Evolutionary conservation across 331 rosid genomes (phyloP).

Genomic region (Malus hybrid): DNA sequence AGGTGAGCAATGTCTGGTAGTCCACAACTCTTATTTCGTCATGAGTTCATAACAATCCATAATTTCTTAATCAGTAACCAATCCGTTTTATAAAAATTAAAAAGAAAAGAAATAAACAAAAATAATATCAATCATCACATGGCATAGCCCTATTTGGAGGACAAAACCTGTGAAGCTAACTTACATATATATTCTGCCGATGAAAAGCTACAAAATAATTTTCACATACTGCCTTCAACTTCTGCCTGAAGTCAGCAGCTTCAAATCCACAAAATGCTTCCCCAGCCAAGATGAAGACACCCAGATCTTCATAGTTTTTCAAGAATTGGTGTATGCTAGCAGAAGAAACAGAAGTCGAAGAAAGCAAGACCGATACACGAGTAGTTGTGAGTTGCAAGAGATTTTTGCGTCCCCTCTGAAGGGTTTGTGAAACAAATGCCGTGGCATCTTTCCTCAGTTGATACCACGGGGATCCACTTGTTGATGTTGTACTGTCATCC

Average conservation of each 20-base stretch:
- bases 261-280: constrained; percentile 97
- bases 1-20: background rate
- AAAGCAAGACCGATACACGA: constrained; percentile 90
- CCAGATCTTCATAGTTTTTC: constrained; percentile 92
- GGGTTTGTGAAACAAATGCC: constrained; percentile 75
- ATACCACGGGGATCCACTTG: constrained; percentile 94
- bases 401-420: constrained; percentile 87
- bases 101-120: background rate
- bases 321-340: constrained; percentile 93
- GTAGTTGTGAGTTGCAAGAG: constrained; percentile 95
- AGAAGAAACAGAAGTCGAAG: constrained; percentile 74
- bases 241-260: constrained; percentile 93
- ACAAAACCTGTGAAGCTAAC: constrained; percentile 32
- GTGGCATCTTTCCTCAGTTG: constrained; percentile 87
- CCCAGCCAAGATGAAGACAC: constrained; percentile 83
- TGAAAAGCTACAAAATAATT: constrained; percentile 84
- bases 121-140: constrained; percentile 11
- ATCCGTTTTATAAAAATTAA: background rate
- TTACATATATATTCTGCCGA: constrained; percentile 88
- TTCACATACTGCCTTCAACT: constrained; percentile 90
- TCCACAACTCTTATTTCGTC: background rate
- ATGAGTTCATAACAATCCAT: background rate
- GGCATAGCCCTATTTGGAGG: constrained; percentile 12
- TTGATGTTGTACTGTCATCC: constrained; percentile 54
- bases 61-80: background rate